Conservation (phyloP, 2,329 filamentous ascomycete genomes). For the Xylariales sp. region DNA sequence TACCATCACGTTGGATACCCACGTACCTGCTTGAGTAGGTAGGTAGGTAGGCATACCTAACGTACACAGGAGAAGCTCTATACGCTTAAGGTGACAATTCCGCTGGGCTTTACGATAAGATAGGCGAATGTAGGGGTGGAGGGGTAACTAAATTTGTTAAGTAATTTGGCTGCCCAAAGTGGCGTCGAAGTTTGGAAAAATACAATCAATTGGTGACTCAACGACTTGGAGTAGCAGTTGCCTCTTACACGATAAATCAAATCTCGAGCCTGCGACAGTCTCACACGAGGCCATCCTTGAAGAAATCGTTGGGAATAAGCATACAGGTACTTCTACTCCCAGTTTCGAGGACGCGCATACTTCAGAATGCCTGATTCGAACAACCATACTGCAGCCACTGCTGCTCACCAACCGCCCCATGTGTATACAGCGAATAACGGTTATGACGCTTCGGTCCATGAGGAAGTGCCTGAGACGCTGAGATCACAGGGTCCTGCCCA, state of each 20-base stretch:
- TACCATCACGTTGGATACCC: too few species aligned
- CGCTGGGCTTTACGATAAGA: too few species aligned
- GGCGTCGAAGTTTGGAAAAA: slow-evolving; percentile 5
- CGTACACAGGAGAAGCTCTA: too few species aligned
- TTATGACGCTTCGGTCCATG: slow-evolving; percentile 35
- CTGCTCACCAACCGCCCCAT: slow-evolving; percentile 41
- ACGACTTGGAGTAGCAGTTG: too few species aligned
- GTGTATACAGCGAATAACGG: slow-evolving; percentile 39
- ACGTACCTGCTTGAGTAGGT: too few species aligned
- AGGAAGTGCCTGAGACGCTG: slow-evolving; percentile 13
- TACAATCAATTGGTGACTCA: too few species aligned
- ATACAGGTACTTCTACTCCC: not conserved
- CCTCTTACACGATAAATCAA: too few species aligned
- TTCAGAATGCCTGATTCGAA: slow-evolving; percentile 2
- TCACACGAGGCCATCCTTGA: not conserved
- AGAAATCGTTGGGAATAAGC: not conserved
- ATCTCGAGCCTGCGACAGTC: too few species aligned
- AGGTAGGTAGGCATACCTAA: too few species aligned
- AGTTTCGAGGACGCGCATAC: not conserved
- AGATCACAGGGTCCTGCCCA: slow-evolving; percentile 8
- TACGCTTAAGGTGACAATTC: not conserved
- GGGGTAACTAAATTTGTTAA: slow-evolving; percentile 2
- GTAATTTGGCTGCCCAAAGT: slow-evolving; percentile 8
- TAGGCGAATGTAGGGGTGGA: slow-evolving; percentile 3
- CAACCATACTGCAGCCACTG: slow-evolving; percentile 27